A percentile compares a stretch with the other conserved stretches of the same genome.
These are phyloP conservation scores for Verticillium longisporum DNA, from an alignment of 2,329 filamentous ascomycete species.

Conservation along the genomic window DNA sequence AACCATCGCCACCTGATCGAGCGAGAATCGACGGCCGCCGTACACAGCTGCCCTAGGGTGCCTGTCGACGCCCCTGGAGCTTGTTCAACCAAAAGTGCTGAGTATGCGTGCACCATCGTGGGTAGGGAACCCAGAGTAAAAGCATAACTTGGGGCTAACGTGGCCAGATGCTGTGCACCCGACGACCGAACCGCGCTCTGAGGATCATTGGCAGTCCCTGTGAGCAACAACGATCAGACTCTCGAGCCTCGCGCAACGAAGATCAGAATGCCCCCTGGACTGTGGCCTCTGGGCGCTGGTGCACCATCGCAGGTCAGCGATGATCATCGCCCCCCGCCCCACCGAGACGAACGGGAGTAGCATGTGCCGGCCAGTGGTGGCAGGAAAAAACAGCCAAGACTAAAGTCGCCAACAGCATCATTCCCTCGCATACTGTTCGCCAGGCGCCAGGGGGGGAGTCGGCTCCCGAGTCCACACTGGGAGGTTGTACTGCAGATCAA, in stretches of 20 bases:
- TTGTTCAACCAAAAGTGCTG: no score
- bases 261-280: not conserved
- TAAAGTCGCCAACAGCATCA: not conserved
- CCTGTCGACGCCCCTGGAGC: no score
- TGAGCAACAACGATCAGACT: no score
- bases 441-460: not conserved
- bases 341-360: not conserved
- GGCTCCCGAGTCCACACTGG: not conserved
- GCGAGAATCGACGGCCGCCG: not conserved
- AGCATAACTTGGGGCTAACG: no score
- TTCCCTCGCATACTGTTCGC: not conserved
- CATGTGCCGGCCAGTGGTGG: not conserved
- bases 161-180: not conserved
- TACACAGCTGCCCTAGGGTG: no score
- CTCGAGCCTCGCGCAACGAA: not conserved
- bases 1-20: not conserved
- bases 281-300: not conserved
- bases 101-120: no score
- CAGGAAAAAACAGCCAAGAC: not conserved
- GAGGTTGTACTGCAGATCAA: not conserved
- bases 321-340: not conserved
- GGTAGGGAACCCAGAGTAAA: no score
- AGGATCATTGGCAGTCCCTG: no score
- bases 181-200: not conserved
- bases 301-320: not conserved